Conservation (phyloP, 108 stramenopile species). For the Skeletonema potamos region DNA sequence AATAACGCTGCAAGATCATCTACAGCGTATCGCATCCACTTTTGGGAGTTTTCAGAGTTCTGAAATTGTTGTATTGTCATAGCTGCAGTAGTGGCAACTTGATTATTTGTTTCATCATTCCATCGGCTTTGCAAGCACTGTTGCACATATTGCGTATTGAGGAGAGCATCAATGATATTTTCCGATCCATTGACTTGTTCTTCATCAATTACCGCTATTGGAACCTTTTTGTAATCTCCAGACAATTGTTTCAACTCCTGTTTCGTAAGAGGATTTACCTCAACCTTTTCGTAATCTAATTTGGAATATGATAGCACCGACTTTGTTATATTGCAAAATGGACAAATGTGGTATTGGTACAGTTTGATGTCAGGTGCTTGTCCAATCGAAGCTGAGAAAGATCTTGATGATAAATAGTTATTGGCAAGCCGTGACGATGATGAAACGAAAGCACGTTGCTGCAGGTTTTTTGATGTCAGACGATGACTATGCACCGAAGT, state of each 20-base stretch:
- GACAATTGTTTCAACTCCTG: conserved; percentile 74
- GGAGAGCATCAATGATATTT: conserved; percentile 53
- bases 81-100: neutral
- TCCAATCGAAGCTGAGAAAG: conserved; percentile 10
- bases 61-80: conserved; percentile 53
- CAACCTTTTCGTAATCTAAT: conserved; percentile 58
- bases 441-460: neutral
- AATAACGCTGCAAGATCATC: conserved; percentile 84
- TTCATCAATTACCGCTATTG: conserved; percentile 69
- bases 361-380: conserved; percentile 48
- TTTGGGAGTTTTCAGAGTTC: conserved; percentile 45
- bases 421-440: neutral
- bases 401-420: neutral
- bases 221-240: conserved; percentile 86
- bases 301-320: conserved; percentile 66
- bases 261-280: conserved; percentile 95
- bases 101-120: conserved; percentile 15
- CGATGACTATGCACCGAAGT: neutral
- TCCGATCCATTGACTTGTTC: conserved; percentile 66
- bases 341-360: conserved; percentile 92
- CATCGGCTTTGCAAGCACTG: conserved; percentile 22
- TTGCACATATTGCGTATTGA: conserved; percentile 21
- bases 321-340: conserved; percentile 90
- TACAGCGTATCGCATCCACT: conserved; percentile 79
- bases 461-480: neutral